Base-by-base conservation (phyloP, 805 yeast species). In the Allodekkera sacchari region DNA sequence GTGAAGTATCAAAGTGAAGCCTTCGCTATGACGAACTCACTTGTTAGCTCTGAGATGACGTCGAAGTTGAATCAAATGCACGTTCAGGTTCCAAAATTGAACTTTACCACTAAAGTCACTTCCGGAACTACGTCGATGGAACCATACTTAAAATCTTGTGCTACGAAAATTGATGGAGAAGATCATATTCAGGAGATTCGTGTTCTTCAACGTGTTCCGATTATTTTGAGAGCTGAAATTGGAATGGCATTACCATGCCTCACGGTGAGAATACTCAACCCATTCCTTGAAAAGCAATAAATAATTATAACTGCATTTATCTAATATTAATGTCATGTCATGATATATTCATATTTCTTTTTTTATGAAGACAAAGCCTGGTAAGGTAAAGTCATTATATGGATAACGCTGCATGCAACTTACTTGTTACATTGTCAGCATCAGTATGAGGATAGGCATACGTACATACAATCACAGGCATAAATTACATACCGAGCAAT, bases 221-320 rank as follows among this genome's bases (percentile, higher is more conserved):
- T 89, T 20, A 63, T 89, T 38, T 64, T 92, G 41, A 68, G 96
- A 47, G 85, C 96, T 0, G 97, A 88, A 53, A 74, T 87, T 32
- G 96, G 96, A 31, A 85, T 85, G 88, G 89, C 96, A 3, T 65
- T 89, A 33, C 98, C 98, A 12, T 89, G 96, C 55, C 68, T 89
- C 46, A 84, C 96, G 3, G 95, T 92, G 11, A 72, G 95, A 47
- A 82, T 89, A 6, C 64, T 88, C 50, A 89, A 89, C 48, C 98
- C 98, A 20, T 89, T 88, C 29, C 39, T 44, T 39, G 20, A 45
- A 33, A 22, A 39, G 37, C 15, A 38, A 24, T 24, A 17, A 17
- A 31, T 14, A 18, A 14, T 11, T 18, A 12, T 17, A 13, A 20
- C 16, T 25, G 11, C 9, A 20, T 23, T 18, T 5, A 9, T 11